These are phyloP conservation scores for Polymyxa betae DNA, from an alignment of 208 protist genomes.

Conservation along the genomic window DNA sequence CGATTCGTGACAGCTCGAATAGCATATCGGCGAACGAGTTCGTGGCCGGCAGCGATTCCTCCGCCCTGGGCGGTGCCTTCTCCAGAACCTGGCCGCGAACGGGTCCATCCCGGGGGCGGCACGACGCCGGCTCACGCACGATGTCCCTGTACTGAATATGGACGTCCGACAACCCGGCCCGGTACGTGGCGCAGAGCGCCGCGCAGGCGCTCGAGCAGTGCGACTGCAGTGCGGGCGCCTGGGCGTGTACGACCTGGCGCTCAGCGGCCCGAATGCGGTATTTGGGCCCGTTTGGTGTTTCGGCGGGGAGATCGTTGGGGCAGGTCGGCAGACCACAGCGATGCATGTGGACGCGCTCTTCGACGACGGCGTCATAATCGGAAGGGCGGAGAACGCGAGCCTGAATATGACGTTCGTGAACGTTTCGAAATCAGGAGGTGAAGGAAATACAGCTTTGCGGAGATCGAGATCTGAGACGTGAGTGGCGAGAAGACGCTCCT, in stretches of 20 bases:
- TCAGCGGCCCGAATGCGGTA: not conserved
- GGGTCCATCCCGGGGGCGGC: not conserved
- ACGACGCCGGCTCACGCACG: not conserved
- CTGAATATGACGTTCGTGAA: not conserved
- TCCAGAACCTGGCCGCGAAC: not conserved
- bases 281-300: not conserved
- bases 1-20: not conserved
- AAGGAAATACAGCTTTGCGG: not conserved
- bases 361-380: not conserved
- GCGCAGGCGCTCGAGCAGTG: not conserved
- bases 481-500: not conserved
- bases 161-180: not conserved
- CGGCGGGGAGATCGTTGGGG: not conserved
- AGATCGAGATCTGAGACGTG: not conserved
- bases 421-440: not conserved
- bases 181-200: not conserved
- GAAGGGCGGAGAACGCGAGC: not conserved
- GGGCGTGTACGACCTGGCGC: not conserved
- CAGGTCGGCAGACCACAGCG: not conserved
- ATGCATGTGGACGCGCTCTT: not conserved
- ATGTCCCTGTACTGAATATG: not conserved
- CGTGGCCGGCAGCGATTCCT: no score
- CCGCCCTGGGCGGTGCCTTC: not conserved
- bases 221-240: not conserved
- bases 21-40: slow-evolving; percentile 1